phyloP scores from a whole-genome alignment of 805 yeast species.

The Teunomyces panamensis region DNA sequence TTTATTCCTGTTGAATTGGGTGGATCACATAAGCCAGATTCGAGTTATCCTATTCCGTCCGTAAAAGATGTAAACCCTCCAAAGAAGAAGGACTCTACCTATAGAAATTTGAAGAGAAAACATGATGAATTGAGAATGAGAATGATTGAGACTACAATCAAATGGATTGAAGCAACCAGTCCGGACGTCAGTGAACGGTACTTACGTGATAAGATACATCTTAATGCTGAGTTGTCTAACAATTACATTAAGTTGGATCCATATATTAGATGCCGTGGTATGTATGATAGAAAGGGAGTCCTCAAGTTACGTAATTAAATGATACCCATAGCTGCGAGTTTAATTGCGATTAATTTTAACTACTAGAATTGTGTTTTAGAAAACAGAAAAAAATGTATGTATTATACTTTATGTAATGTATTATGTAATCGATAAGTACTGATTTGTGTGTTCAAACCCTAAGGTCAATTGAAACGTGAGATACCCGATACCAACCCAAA shows the following conservation, averaged over 20 bases:
- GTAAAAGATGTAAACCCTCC: constrained; percentile 48
- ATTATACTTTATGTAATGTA: not conserved
- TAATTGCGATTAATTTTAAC: too few species aligned
- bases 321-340: too few species aligned
- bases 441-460: not conserved
- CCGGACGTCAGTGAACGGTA: constrained; percentile 47
- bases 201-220: constrained; percentile 50
- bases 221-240: constrained; percentile 52
- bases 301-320: constrained; percentile 20
- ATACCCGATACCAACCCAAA: not conserved
- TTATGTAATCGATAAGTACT: not conserved
- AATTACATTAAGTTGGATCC: constrained; percentile 77
- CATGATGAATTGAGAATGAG: constrained; percentile 52
- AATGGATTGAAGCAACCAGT: constrained; percentile 72
- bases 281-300: constrained; percentile 74
- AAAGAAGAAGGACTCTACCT: constrained; percentile 38
- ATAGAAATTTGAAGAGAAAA: constrained; percentile 44
- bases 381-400: not conserved
- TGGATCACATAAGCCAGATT: constrained; percentile 61
- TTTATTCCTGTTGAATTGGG: constrained; percentile 72
- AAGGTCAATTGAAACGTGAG: not conserved
- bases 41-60: constrained; percentile 60
- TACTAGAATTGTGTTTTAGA: too few species aligned
- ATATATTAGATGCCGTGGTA: constrained; percentile 72
- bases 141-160: constrained; percentile 61